Evolutionary conservation across 2,329 filamentous ascomycete species (phyloP), one percentile per base, ranked within the genome.

Genomic region (Fusarium sp.): DNA sequence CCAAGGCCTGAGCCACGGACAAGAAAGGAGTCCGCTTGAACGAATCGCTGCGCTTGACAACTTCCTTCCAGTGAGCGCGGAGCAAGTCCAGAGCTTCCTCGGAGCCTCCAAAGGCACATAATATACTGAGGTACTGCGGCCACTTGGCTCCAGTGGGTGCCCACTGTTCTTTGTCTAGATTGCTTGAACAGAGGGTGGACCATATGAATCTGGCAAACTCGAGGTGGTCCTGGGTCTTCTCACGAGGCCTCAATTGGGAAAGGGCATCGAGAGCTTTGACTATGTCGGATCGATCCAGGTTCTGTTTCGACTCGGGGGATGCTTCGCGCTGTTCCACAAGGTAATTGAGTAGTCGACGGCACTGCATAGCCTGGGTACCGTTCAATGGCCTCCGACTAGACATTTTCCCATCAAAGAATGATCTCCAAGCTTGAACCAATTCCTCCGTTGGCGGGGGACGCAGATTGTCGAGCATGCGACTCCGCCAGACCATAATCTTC

Each of bases 401-500:
- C 67, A 85, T 72, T 82, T 93, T 88, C 80, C 86, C 86, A 20
- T 84, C 80, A 76, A 96, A 91, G 73, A 95, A 92, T 11, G 86
- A 83, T 65, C 84, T 86, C 81, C 93, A 92, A 6, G 93, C 94
- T 39, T 88, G 85, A 1, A 90, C 82, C 3, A 98, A 85, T 37
- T 93, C 90, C n/a, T 86, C 81, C 4, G 86, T 84, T 0, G 89
- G 82, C 18, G 94, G 95, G 11, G 90, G 88, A 37, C 94, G 89
- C 39, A 91, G 86, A 61, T 89, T 87, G 65, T 93, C 88, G 61
- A 89, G 86, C 75, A 92, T 84, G 69, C 90, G 89, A 75, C 90
- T 89, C 62, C 89, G 86, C 81, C 94, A 89, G 68, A 93, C 89
- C 77, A 93, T 88, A 84, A 98, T 90, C 18, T 88, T 89, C 73